These are phyloP conservation scores for Cutaneotrichosporon sp. DNA, from an alignment of 1,284 basidiomycete species.

Conservation along the genomic window DNA sequence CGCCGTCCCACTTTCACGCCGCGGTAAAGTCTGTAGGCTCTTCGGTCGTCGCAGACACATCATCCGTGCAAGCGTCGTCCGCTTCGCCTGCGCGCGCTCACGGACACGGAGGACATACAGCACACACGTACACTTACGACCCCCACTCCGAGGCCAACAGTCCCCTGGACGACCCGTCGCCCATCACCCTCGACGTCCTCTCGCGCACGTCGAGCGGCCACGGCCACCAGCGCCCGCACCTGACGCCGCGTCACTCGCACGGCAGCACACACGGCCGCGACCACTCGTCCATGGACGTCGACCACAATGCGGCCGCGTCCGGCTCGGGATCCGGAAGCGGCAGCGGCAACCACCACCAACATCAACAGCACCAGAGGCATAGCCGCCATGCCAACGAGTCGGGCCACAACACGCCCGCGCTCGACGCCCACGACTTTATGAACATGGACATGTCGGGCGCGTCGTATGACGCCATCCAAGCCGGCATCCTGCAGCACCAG, in stretches of 20 bases:
- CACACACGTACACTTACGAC: not conserved
- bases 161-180: conserved; percentile 19
- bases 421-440: conserved; percentile 5
- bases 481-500: conserved; percentile 21
- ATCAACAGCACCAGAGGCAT: not conserved
- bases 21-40: not conserved
- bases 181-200: conserved; percentile 15
- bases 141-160: not conserved
- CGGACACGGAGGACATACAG: not conserved
- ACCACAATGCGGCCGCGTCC: not conserved
- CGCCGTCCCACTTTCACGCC: not conserved
- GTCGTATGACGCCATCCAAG: conserved; percentile 19
- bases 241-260: not conserved
- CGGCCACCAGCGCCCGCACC: conserved; percentile 4
- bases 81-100: not conserved
- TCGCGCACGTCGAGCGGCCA: conserved; percentile 4
- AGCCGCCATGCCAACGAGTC: not conserved
- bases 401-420: conserved; percentile 4
- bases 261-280: not conserved
- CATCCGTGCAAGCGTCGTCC: not conserved
- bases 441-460: conserved; percentile 7
- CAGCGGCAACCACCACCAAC: not conserved
- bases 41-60: not conserved
- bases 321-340: not conserved
- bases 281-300: conserved; percentile 7